Evolutionary conservation across 805 yeast species (phyloP), one percentile per base, ranked within the genome.

Genomic region (Starmerella bacillaris): DNA sequence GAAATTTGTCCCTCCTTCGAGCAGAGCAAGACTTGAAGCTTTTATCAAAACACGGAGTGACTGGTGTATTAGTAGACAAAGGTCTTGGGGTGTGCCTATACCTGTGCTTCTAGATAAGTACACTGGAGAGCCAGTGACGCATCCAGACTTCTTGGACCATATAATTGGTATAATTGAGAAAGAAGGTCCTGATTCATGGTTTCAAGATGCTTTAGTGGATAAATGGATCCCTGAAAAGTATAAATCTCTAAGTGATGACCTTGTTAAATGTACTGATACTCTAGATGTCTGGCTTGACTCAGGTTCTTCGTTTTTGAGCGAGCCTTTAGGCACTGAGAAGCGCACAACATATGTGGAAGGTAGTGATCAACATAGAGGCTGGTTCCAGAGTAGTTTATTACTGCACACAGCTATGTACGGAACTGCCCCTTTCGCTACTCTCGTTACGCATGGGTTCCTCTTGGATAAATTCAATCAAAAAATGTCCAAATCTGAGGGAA

Each of bases 211-310:
- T 35, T 7, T 7, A 7, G 58, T 74, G 30, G 41, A 56, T 4
- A 63, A 70, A 41, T 89, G 95, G 95, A 53, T 89, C 12, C 94
- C 94, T 0, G 31, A 35, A 18, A 33, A 33, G 21, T 4, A 59
- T 60, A 36, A 54, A 60, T 18, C 53, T 47, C 48, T 58, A 20
- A 74, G 72, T 0, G 37, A 47, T 2, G 46, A 59, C 2, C 77
- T 64, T 42, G 49, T 50, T 18, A 76, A 79, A 48, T 86, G 94
- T 1, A 67, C 63, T 30, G 98, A 89, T 47, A 89, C 98, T 0
- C 78, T 89, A 83, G 99, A 89, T 57, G 98, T 89, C 15, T 89
- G 99, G 99, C 86, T 89, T 58, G 99, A 89, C 55, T 78, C 93
- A 27, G 99, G 99, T 0, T 70, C 92, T 1, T 74, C 89, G 22